Conservation (phyloP, 257 asterid genomes). For the Parsonsia alboflavescens region DNA sequence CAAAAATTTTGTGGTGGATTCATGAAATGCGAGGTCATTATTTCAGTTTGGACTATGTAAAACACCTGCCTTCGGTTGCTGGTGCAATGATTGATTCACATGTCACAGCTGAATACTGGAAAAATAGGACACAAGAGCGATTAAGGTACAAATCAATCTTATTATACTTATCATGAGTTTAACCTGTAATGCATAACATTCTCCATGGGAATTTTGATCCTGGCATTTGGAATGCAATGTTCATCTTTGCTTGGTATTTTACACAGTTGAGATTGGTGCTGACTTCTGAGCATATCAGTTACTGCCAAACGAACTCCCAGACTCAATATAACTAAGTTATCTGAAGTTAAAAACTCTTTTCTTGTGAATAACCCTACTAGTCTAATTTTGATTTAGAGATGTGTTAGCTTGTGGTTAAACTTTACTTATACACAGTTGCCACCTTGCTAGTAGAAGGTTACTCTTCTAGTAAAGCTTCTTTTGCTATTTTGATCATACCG, state of each 20-base stretch:
- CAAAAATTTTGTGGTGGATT: conserved; percentile 99
- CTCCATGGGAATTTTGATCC: not conserved
- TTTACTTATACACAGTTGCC: not conserved
- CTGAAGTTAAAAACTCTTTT: not conserved
- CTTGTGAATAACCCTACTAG: not conserved
- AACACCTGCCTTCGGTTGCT: conserved; percentile 96
- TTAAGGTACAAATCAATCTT: conserved; percentile 42
- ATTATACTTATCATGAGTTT: not conserved
- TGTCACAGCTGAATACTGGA: conserved; percentile 88
- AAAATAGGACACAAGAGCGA: conserved; percentile 72
- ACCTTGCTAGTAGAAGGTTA: not conserved
- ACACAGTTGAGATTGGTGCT: not conserved
- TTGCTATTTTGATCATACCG: not conserved
- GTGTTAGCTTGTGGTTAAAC: not conserved
- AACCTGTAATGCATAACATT: not conserved
- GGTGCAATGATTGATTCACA: conserved; percentile 99
- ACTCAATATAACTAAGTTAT: not conserved
- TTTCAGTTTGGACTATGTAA: conserved; percentile 84
- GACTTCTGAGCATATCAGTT: not conserved
- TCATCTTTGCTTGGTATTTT: not conserved
- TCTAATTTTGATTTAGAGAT: not conserved
- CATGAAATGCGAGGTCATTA: conserved; percentile 99
- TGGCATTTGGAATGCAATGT: not conserved
- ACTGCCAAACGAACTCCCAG: not conserved
- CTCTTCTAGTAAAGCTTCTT: not conserved